A percentile compares a stretch with the other conserved stretches of the same genome.
phyloP scores from a whole-genome alignment of 371 early-diverging fungal genomes.

The Apophysomyces sp. region DNA sequence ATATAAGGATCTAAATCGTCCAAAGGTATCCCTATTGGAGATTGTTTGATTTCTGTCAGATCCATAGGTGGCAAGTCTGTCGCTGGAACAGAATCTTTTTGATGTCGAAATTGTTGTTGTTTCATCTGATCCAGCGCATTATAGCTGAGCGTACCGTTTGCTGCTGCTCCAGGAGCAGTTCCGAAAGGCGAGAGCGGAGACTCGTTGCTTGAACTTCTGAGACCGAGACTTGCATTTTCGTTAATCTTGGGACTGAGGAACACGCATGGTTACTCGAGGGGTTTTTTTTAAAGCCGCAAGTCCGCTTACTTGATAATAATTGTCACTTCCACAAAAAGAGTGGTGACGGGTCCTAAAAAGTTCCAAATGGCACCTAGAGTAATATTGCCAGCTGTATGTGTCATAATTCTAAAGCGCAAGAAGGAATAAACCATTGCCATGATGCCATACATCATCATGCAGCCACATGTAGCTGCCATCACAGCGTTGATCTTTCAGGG shows the following conservation, averaged over 20 bases:
- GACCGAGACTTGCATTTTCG: constrained; percentile 9
- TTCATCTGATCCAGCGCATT: constrained; percentile 16
- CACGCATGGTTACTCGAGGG: background rate
- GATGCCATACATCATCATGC: constrained; percentile 23
- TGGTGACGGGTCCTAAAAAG: constrained; percentile 22
- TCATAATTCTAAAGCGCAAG: constrained; percentile 24
- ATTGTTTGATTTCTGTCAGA: background rate
- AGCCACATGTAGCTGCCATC: constrained; percentile 17
- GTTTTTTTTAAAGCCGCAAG: no score
- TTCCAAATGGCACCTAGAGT: constrained; percentile 25
- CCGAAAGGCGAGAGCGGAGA: background rate
- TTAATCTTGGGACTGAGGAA: constrained; percentile 11
- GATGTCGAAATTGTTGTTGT: constrained; percentile 14
- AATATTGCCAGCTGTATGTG: constrained; percentile 14
- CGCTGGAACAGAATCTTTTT: background rate
- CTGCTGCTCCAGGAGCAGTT: background rate
- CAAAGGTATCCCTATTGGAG: constrained; percentile 3
- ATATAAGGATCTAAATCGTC: constrained; percentile 1
- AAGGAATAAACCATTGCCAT: constrained; percentile 29
- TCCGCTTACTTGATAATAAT: constrained; percentile 26
- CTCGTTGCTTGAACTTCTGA: background rate
- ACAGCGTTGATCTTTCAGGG: constrained; percentile 13
- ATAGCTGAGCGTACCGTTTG: background rate
- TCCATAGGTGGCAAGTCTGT: background rate
- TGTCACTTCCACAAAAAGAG: constrained; percentile 22